A percentile compares a stretch with the other conserved stretches of the same genome.
Conservation (phyloP, 164 flowering plant genomes). For the Tetracentron sinense region DNA sequence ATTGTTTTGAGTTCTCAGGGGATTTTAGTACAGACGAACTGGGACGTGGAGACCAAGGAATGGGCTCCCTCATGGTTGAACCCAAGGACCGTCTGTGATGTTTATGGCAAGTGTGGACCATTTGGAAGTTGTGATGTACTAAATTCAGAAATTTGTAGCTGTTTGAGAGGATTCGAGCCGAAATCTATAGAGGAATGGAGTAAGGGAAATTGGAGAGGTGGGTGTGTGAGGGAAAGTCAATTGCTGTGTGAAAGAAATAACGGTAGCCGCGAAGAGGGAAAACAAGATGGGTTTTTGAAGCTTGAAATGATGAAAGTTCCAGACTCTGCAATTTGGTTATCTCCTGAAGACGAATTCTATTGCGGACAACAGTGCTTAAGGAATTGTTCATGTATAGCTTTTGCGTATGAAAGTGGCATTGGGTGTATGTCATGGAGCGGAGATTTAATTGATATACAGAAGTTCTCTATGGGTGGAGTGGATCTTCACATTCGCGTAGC, state of each 20-base stretch:
- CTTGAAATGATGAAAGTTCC: constrained; percentile 18
- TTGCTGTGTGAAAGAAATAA: too few relatives aligned
- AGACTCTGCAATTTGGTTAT: constrained; percentile 10
- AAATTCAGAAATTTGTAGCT: constrained; percentile 5
- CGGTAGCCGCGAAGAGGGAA: too few relatives aligned
- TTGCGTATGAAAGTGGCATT: constrained; percentile 31
- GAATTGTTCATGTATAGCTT: constrained; percentile 64
- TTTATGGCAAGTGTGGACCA: too few relatives aligned
- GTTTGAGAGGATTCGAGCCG: constrained; percentile 14
- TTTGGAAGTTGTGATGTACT: too few relatives aligned
- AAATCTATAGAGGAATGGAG: neutral
- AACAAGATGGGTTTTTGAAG: constrained; percentile 15
- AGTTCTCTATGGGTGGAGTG: too few relatives aligned
- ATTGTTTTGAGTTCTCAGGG: constrained; percentile 7
- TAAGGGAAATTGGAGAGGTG: too few relatives aligned
- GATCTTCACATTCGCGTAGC: too few relatives aligned
- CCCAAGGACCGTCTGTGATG: neutral
- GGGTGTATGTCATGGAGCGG: too few relatives aligned
- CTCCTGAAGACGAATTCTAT: constrained; percentile 5
- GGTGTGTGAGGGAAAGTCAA: too few relatives aligned
- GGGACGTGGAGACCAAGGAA: neutral
- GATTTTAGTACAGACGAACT: neutral
- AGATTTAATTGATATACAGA: too few relatives aligned
- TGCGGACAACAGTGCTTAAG: constrained; percentile 39
- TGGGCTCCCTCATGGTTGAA: constrained; percentile 4